These are phyloP conservation scores for Maudiozyma pseudohumilis DNA, from an alignment of 805 yeast species.

Conservation along the genomic window DNA sequence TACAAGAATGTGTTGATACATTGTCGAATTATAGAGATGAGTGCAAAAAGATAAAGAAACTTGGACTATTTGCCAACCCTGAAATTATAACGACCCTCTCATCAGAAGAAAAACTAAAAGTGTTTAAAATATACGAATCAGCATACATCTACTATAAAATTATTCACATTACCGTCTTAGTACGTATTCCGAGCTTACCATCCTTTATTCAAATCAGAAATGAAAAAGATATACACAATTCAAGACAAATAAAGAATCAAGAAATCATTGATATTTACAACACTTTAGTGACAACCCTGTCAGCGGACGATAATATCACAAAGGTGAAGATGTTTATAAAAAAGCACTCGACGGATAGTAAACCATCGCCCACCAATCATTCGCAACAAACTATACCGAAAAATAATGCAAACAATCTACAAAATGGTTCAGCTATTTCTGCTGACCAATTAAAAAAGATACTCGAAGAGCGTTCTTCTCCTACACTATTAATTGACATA, in stretches of 20 bases:
- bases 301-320: conserved; percentile 23
- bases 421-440: conserved; percentile 9
- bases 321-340: conserved; percentile 20
- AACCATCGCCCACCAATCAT: too few relatives aligned
- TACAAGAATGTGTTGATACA: conserved; percentile 26
- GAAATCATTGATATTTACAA: conserved; percentile 27
- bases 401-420: background rate
- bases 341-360: conserved; percentile 6
- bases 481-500: conserved; percentile 58
- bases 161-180: conserved; percentile 22
- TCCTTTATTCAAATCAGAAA: conserved; percentile 19
- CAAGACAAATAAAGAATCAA: conserved; percentile 9
- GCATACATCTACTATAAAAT: conserved; percentile 29
- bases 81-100: background rate
- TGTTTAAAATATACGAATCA: conserved; percentile 21
- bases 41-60: conserved; percentile 16
- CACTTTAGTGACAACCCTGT: conserved; percentile 22
- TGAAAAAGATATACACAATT: conserved; percentile 5
- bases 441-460: conserved; percentile 10
- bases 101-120: conserved; percentile 3
- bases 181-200: conserved; percentile 20
- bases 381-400: background rate
- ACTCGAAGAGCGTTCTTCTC: conserved; percentile 7
- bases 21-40: conserved; percentile 26
- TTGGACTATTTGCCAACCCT: background rate